Evolutionary conservation across 805 yeast genomes (phyloP), one percentile per base, ranked within the genome.

Genomic region (Zygotorulaspora sp.): DNA sequence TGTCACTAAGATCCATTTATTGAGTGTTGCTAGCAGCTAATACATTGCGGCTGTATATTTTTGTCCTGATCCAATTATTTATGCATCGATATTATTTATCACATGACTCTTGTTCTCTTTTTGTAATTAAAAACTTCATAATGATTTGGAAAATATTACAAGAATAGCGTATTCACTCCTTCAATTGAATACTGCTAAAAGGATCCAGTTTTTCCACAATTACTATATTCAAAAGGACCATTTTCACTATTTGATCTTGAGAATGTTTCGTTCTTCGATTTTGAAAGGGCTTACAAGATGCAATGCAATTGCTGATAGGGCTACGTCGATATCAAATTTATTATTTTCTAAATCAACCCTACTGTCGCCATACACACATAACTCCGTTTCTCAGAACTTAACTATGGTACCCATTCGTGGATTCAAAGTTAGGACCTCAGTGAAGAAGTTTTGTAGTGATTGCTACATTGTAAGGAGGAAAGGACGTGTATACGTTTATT

Each of bases 391-490:
- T 5, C 35, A 24, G 12, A 12, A 36, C 24, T 13, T 44, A 22
- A 43, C 40, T 20, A 62, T 65, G 17, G 24, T 52, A 5, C 44
- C 67, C 20, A 52, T 65, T 4, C 77, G 97, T 63, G 80, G 88
- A 3, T 88, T 90, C 74, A 90, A 90, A 62, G 95, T 88, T 31
- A 80, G 90, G 63, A 79, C 97, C 4, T 77, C 97, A 1, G 95
- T 92, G 38, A 89, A 89, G 70, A 92, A 85, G 70, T 83, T 86
- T 65, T 92, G 98, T 63, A 72, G 81, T 25, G 92, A 86, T 61
- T 92, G 98, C 62, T 83, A 82, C 52, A 76, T 86, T 65, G 96
- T 92, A 8, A 83, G 94, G 65, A 82, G 97, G 65, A 92, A 89
- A 66, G 98, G 98, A 28, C 74, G 92, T 55, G 90, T 89, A 9